Base-by-base conservation (phyloP, 768 basidiomycete genomes). In the Suillus hirtellus region DNA sequence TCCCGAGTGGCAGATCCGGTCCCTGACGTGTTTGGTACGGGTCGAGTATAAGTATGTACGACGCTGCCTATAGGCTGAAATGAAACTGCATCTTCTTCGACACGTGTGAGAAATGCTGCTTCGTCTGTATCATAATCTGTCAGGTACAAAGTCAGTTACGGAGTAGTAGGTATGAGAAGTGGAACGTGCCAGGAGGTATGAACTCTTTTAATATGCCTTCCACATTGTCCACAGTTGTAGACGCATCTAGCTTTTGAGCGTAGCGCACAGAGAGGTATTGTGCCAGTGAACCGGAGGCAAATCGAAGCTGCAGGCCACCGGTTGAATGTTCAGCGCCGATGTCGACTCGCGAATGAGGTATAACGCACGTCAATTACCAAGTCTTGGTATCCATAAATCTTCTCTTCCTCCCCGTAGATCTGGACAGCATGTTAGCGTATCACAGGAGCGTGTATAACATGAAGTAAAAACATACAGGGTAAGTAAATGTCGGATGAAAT, bases 371-470 rank as follows among this genome's bases (percentile, higher is more conserved):
- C 87, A 68, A 99, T 89, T 34, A 83, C 73, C 40, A 99, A 82
- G 70, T 89, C 89, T 65, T 87, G 84, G 77, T 97, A 99, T 2
- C 96, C 96, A 73, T 96, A 98, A 62, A 99, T 89, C 78, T 89
- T 95, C 78, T 99, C 95, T 60, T 96, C 92, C 70, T 98, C 94
- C 60, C 96, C 96, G 72, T 88, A 98, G 70, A 99, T 95, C 92
- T 94, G 49, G 60, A 56, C 19, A 55, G 24, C 9, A 24, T 44
- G 21, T 27, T 38, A 27, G 24, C 15, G 6, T 15, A 43, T 46
- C 35, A 43, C 5, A 19, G 49, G 7, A n/a, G n/a, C n/a, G 37
- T 34, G 8, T 9, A 61, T 2, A 44, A 24, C 8, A 37, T 31
- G 19, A 24, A 11, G 47, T 19, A 53, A 4, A 42, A 24, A 73